Evolutionary conservation across 1,284 basidiomycete genomes (phyloP).

Genomic region (Cutaneotrichosporon cavernicola): DNA sequence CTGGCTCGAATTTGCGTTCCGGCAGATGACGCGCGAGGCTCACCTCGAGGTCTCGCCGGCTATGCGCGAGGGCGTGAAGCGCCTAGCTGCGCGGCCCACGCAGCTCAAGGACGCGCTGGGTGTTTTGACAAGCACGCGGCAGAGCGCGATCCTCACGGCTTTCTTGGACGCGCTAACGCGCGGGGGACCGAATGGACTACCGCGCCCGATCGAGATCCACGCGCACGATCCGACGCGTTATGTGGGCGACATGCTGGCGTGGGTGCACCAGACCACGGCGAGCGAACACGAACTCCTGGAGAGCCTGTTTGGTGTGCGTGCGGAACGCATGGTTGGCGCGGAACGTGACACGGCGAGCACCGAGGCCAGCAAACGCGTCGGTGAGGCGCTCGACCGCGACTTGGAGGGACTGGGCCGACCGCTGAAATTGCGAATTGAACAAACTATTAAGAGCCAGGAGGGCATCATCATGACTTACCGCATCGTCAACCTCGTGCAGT

Average conservation of each 20-base stretch:
- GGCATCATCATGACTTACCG: constrained; percentile 87
- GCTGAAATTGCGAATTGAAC: constrained; percentile 80
- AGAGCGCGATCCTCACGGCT: constrained; percentile 70
- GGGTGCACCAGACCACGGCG: constrained; percentile 95
- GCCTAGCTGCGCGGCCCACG: constrained; percentile 72
- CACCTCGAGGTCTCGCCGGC: constrained; percentile 72
- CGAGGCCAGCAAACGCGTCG: constrained; percentile 77
- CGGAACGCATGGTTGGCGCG: constrained; percentile 70
- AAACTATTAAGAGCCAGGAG: constrained; percentile 89
- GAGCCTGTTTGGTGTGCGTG: constrained; percentile 70
- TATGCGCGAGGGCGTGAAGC: constrained; percentile 70
- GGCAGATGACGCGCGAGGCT: constrained; percentile 71
- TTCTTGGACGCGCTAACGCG: constrained; percentile 87
- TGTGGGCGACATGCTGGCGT: constrained; percentile 96
- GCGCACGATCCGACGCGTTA: constrained; percentile 96
- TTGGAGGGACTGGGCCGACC: constrained; percentile 83
- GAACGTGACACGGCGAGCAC: constrained; percentile 44
- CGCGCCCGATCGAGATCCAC: constrained; percentile 92
- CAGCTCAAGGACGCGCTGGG: constrained; percentile 78
- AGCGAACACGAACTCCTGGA: constrained; percentile 91
- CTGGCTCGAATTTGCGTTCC: constrained; percentile 82
- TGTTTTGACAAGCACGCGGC: constrained; percentile 75
- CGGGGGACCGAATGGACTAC: constrained; percentile 81
- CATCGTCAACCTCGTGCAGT: constrained; percentile 89
- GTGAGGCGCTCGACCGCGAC: constrained; percentile 75